phyloP scores from a whole-genome alignment of 2,329 filamentous ascomycete species.

The Ceratocystis ficicola region DNA sequence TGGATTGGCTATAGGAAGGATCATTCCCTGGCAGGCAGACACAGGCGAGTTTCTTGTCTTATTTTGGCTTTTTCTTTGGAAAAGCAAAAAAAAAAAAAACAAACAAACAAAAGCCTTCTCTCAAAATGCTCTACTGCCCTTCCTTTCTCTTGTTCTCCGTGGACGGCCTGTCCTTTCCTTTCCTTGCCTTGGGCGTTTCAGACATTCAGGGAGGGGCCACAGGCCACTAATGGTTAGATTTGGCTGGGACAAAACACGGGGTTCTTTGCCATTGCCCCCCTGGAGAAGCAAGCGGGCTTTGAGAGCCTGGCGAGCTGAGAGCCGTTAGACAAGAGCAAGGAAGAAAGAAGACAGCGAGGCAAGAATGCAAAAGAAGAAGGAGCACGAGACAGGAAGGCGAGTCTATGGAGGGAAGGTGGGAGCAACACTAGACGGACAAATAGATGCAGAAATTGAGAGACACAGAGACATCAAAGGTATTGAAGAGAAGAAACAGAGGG shows the following conservation, averaged over 20 bases:
- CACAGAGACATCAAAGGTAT: background rate
- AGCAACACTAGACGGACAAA: background rate
- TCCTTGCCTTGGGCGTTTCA: slow-evolving; percentile 9
- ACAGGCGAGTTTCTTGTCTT: background rate
- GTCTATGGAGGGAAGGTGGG: background rate
- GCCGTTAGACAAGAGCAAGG: slow-evolving; percentile 3
- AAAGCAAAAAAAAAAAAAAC: background rate
- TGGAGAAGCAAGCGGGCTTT: background rate
- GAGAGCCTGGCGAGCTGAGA: slow-evolving; percentile 6
- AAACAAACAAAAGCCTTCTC: background rate
- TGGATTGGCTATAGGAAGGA: slow-evolving; percentile 4
- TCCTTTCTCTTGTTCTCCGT: background rate
- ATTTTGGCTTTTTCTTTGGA: background rate
- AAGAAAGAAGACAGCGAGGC: background rate
- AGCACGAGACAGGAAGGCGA: background rate
- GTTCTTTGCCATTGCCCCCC: background rate
- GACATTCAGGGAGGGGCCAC: slow-evolving; percentile 8
- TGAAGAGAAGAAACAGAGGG: background rate
- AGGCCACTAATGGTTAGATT: background rate
- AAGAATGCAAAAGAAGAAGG: slow-evolving; percentile 1
- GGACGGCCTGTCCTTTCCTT: background rate
- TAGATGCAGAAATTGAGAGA: background rate
- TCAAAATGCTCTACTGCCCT: background rate
- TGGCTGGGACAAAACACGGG: background rate
- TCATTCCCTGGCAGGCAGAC: background rate